These are phyloP conservation scores for Metschnikowia gelsemii DNA, from an alignment of 805 yeast species.

Conservation along the genomic window DNA sequence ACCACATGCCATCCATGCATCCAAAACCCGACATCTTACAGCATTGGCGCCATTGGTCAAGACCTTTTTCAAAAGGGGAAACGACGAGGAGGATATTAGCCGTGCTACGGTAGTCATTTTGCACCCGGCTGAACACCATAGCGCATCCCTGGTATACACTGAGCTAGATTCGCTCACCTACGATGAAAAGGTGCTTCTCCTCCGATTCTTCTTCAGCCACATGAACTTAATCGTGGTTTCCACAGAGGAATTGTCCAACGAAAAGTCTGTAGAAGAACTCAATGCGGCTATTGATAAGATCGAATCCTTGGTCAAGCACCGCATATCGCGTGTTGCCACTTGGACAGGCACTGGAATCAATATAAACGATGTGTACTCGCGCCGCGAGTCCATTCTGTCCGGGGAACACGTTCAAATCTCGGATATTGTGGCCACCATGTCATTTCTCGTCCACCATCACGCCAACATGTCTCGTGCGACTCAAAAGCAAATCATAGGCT, in stretches of 20 bases:
- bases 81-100: slow-evolving; percentile 34
- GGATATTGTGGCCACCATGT: slow-evolving; percentile 38
- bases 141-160: slow-evolving; percentile 2
- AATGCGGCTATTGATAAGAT: slow-evolving; percentile 25
- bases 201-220: slow-evolving; percentile 39
- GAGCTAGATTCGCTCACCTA: slow-evolving; percentile 27
- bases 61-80: slow-evolving; percentile 31
- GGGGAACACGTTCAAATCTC: slow-evolving; percentile 16
- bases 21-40: slow-evolving; percentile 21
- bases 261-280: slow-evolving; percentile 15
- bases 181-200: slow-evolving; percentile 31
- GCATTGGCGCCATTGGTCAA: slow-evolving; percentile 18
- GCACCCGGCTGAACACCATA: slow-evolving; percentile 13
- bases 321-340: slow-evolving; percentile 41
- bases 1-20: slow-evolving; percentile 15
- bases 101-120: slow-evolving; percentile 33
- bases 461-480: slow-evolving; percentile 28
- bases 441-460: slow-evolving; percentile 28
- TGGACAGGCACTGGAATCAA: slow-evolving; percentile 40
- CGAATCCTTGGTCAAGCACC: slow-evolving; percentile 26
- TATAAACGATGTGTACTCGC: slow-evolving; percentile 22
- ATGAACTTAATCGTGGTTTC: slow-evolving; percentile 33
- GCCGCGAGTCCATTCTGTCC: slow-evolving; percentile 4
- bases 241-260: slow-evolving; percentile 11
- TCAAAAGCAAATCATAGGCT: slow-evolving; percentile 21